Base-by-base conservation (phyloP, 1,284 basidiomycete genomes). In the Malassezia pachydermatis region DNA sequence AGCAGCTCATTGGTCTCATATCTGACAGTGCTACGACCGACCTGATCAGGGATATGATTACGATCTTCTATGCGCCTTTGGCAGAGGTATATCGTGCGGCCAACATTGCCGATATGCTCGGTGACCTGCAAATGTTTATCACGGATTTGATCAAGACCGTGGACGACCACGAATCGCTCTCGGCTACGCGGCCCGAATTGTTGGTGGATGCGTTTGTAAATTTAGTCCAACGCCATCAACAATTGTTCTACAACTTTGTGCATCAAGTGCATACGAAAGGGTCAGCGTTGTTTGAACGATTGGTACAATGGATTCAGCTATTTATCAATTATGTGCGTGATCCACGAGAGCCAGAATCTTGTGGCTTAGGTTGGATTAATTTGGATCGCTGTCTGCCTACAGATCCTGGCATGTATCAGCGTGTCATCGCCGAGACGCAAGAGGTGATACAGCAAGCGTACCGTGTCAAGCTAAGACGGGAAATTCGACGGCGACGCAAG, bases 221-320 rank as follows among this genome's bases (percentile, higher is more conserved):
- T 69, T 81, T 99, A 19, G 85, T 98, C 30, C 81, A 84, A 62
- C 80, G 94, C 24, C 94, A 99, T 73, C 88, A 98, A 68, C 86
- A 89, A 64, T 75, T 86, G 0, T 98, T 98, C 76, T 99, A 98
- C 76, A 78, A 78, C 52, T 99, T 99, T 71, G 92, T 99, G 20
- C 88, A 98, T 78, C 94, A 95, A 65, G 94, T 99, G 4, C 94
- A 99, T 70, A 84, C 88, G 33, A 96, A 96, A 72, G 94, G 94
- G 34, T 85, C 90, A 62, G 85, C 84, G 5, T 78, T 99, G 9
- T 99, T 99, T 70, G 86, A 89, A 65, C 81, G 79, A 49, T 80
- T 99, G 52, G 95, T 96, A 87, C 80, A 79, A 42, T 99, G 94
- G 94, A 84, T 95, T 66, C 90, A 98, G 74, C 80, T 87, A 25